Evolutionary conservation across 306 rosid species (phyloP).

Genomic region (Cucumis sativus): DNA sequence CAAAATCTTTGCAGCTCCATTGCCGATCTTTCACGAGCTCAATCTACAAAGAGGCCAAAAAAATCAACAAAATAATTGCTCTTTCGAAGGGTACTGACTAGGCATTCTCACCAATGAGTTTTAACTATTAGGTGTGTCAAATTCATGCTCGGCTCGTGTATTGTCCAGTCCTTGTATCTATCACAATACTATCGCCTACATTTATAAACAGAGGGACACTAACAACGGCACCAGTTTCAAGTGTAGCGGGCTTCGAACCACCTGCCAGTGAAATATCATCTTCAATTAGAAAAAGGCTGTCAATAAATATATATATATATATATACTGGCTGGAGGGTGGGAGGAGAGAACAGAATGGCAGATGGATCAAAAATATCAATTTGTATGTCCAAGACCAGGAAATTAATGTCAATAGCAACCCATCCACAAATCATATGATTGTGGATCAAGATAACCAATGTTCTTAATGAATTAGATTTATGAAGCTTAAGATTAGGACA

Average conservation of each 20-base stretch:
- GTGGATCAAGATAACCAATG: not conserved
- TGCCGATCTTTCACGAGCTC: not conserved
- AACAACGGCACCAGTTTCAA: slow-evolving; percentile 78
- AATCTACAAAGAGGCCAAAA: not conserved
- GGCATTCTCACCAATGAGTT: not conserved
- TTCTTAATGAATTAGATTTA: not conserved
- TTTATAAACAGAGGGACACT: slow-evolving; percentile 76
- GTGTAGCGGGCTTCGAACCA: slow-evolving; percentile 88
- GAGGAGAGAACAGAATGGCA: not conserved
- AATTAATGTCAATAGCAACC: not conserved
- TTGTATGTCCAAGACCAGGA: not conserved
- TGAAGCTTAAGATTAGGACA: not conserved
- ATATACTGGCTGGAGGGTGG: not conserved
- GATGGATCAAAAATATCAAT: not conserved
- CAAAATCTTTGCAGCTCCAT: not conserved
- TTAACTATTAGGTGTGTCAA: not conserved
- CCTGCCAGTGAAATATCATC: slow-evolving; percentile 37
- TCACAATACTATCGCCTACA: slow-evolving; percentile 59
- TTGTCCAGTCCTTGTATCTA: slow-evolving; percentile 86
- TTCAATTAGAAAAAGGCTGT: not conserved
- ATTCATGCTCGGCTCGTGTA: slow-evolving; percentile 75
- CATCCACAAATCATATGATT: not conserved
- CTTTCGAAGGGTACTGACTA: not conserved
- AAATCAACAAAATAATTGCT: not conserved
- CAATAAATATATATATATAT: not conserved